Evolutionary conservation across 2,329 filamentous ascomycete species (phyloP), one percentile per base, ranked within the genome.

Genomic region (Aspergillus pseudonomiae): DNA sequence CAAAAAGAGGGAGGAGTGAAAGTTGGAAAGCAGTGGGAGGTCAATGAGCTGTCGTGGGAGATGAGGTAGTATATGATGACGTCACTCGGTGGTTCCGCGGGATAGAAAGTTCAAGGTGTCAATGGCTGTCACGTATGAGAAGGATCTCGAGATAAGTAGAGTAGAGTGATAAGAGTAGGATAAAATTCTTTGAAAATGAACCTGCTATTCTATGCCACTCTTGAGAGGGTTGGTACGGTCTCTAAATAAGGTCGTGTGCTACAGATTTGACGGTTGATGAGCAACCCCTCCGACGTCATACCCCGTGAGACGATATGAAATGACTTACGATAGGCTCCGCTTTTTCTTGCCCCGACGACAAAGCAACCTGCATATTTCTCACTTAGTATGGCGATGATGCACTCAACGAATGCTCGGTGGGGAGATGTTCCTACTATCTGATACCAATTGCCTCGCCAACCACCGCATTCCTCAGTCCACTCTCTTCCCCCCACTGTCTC

Each of bases 21-120:
- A 53, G 30, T 45, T 30, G 52, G 41, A 43, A 41, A 48, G 41
- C 26, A 32, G 45, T 19, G 48, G 28, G 30, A 53, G 52, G 52
- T 54, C 28, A 6, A 21, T 36, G 46, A 45, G 48, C 21, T 28
- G 41, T 61, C 24, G 56, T 14, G 53, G 39, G 41, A 50, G 53
- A 21, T 60, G 53, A 54, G 55, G 56, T 64, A 64, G 61, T 59
- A 60, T 62, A 39, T 26, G 57, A 68, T 71, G 69, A 71, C 69
- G 69, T 71, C 69, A 71, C 66, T 57, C 30, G 30, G 34, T 60
- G 14, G 55, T 30, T 19, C 2, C 7, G 26, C 7, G 46, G 19
- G 19, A 21, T 28, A 0, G 30, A 59, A 45, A 41, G 10, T 32
- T 57, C 55, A 45, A 36, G 55, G 46, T 45, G 39, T 53, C 28